phyloP scores from a whole-genome alignment of 1,139 yeast genomes.

The Kluyveromyces sp. region DNA sequence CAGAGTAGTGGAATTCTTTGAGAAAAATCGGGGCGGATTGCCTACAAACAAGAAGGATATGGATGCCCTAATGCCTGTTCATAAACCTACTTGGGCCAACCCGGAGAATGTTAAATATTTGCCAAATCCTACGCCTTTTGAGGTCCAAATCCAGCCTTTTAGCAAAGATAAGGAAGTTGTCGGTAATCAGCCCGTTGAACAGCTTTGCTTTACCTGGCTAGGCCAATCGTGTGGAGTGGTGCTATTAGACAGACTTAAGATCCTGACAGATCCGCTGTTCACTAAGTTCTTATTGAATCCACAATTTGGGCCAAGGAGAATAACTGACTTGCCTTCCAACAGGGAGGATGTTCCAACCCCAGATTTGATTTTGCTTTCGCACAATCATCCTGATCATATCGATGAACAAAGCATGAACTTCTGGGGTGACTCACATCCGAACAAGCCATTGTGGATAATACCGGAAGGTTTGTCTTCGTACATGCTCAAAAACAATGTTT shows the following conservation, averaged over 20 bases:
- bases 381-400: slow-evolving; percentile 92
- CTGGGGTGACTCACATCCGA: slow-evolving; percentile 43
- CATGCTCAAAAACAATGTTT: slow-evolving; percentile 45
- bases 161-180: not conserved
- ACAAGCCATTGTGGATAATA: slow-evolving; percentile 61
- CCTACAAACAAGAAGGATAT: slow-evolving; percentile 44
- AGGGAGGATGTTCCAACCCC: slow-evolving; percentile 59
- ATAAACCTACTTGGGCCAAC: slow-evolving; percentile 40
- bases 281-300: slow-evolving; percentile 59
- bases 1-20: slow-evolving; percentile 62
- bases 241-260: slow-evolving; percentile 63
- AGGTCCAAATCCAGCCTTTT: not conserved
- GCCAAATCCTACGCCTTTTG: not conserved
- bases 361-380: slow-evolving; percentile 74
- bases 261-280: slow-evolving; percentile 81
- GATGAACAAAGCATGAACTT: slow-evolving; percentile 54
- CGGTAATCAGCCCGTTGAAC: slow-evolving; percentile 26
- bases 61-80: slow-evolving; percentile 50
- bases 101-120: not conserved
- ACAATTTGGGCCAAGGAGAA: slow-evolving; percentile 71
- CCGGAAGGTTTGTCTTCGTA: slow-evolving; percentile 69
- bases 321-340: slow-evolving; percentile 63
- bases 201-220: slow-evolving; percentile 63
- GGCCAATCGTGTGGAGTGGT: slow-evolving; percentile 85
- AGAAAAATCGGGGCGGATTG: slow-evolving; percentile 62